Conservation (phyloP, 352 stramenopile species). For the Phytophthora rubi region DNA sequence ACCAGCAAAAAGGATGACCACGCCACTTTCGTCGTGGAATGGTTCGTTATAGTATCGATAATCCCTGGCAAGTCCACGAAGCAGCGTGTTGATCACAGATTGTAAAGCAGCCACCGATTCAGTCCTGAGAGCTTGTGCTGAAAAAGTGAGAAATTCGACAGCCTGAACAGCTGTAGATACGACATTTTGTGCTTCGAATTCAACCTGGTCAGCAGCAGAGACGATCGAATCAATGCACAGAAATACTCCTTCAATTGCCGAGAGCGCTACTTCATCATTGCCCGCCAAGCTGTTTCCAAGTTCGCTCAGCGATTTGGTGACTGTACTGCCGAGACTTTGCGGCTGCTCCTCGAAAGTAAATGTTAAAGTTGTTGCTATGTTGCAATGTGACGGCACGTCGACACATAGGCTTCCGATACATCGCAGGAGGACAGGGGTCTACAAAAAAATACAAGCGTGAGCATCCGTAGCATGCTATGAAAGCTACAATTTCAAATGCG, state of each 20-base stretch:
- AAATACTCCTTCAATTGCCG: constrained; percentile 14
- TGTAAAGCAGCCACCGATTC: neutral
- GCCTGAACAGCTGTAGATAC: constrained; percentile 1
- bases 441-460: neutral
- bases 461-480: neutral
- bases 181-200: neutral
- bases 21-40: neutral
- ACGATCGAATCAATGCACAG: constrained; percentile 10
- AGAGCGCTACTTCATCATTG: neutral
- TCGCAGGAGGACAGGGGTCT: constrained; percentile 8
- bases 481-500: neutral
- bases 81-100: constrained; percentile 11
- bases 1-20: constrained; percentile 1
- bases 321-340: neutral
- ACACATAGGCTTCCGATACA: constrained; percentile 18
- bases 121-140: neutral
- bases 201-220: neutral
- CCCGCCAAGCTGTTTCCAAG: neutral
- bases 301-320: neutral
- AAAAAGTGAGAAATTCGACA: constrained; percentile 1
- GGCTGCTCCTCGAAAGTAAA: neutral
- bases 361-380: neutral
- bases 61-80: neutral
- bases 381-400: constrained; percentile 10
- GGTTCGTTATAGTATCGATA: neutral